Evolutionary conservation across 345 rosid species (phyloP).

Genomic region (Reutealis trisperma): DNA sequence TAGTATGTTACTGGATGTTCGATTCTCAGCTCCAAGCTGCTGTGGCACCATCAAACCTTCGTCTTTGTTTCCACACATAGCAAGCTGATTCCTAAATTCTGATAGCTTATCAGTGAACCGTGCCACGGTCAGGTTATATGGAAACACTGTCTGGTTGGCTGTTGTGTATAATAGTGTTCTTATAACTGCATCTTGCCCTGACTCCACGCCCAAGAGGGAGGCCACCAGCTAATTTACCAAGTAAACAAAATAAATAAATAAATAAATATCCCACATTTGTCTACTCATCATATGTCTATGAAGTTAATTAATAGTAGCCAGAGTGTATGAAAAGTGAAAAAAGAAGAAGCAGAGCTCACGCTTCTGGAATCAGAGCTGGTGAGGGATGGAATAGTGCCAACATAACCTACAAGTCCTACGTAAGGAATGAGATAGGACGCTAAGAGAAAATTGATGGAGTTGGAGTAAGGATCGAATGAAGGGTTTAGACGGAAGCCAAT

Average conservation of each 20-base stretch:
- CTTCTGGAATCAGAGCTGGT: no score
- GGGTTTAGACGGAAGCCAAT: no score
- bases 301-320: no score
- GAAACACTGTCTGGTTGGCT: constrained; percentile 30
- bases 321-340: no score
- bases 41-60: constrained; percentile 49
- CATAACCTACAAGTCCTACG: no score
- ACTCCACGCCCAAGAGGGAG: constrained; percentile 24
- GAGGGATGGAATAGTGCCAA: no score
- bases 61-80: constrained; percentile 48
- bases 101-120: constrained; percentile 48
- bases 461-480: no score
- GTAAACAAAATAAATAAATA: background rate
- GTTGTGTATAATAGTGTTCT: constrained; percentile 26
- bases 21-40: constrained; percentile 44
- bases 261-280: no score
- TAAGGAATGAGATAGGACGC: no score
- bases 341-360: no score
- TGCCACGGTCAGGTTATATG: constrained; percentile 48
- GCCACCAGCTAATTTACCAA: constrained; percentile 25
- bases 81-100: constrained; percentile 45
- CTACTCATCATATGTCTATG: no score
- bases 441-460: no score
- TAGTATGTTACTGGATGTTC: constrained; percentile 33
- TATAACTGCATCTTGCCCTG: constrained; percentile 38